A percentile compares a stretch with the other conserved stretches of the same genome.
phyloP scores from a whole-genome alignment of 805 yeast genomes.

The Metschnikowia cubensis region DNA sequence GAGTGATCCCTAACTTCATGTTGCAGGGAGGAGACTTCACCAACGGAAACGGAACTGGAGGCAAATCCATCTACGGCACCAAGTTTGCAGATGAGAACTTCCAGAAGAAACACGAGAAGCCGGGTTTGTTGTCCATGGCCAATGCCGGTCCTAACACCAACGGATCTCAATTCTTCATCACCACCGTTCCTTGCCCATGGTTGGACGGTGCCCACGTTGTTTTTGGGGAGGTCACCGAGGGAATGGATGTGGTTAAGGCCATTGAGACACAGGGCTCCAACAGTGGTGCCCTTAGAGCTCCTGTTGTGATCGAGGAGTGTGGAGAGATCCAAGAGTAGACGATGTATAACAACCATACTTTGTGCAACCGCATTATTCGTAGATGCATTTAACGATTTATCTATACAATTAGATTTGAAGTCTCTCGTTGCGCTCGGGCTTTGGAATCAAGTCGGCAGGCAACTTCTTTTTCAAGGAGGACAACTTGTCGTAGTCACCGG shows the following conservation, averaged over 20 bases:
- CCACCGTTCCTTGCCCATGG: conserved; percentile 24
- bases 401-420: conserved; percentile 28
- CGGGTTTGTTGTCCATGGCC: conserved; percentile 19
- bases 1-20: conserved; percentile 18
- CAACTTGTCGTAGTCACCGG: conserved; percentile 78
- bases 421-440: conserved; percentile 30
- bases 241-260: conserved; percentile 24
- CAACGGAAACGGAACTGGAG: conserved; percentile 16
- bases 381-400: conserved; percentile 5
- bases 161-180: conserved; percentile 18
- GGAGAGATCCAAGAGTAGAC: conserved; percentile 22
- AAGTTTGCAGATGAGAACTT: conserved; percentile 18
- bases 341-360: background rate
- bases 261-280: conserved; percentile 24
- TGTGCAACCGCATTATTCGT: background rate
- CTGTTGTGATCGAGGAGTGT: conserved; percentile 26
- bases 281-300: conserved; percentile 17
- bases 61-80: conserved; percentile 18
- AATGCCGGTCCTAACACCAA: conserved; percentile 18
- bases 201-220: conserved; percentile 27
- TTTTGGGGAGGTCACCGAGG: conserved; percentile 26
- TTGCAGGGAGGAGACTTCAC: conserved; percentile 19
- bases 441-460: conserved; percentile 37
- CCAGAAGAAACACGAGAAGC: conserved; percentile 15
- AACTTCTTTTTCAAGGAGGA: conserved; percentile 52